Base-by-base conservation (phyloP, 2,329 filamentous ascomycete species). In the Phialemonium atrogriseum region DNA sequence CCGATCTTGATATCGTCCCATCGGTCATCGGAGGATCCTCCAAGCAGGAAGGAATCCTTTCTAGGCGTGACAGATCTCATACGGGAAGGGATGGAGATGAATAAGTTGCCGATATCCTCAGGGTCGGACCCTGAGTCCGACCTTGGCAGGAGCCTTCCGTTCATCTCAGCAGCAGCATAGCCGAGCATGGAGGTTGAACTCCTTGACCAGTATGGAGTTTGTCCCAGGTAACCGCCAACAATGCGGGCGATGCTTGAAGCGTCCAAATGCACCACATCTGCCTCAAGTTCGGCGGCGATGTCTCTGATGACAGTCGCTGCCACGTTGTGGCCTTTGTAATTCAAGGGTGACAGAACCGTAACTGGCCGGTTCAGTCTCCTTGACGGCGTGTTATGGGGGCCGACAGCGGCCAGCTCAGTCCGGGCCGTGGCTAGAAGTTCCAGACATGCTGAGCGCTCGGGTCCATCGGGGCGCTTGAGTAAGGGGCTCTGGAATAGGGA, bases 231-330 rank as follows among this genome's bases (percentile, higher is more conserved):
- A 25, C 74, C 67, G 3, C 79, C 80, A 1, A 80, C 67, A 16
- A 91, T 60, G 30, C 79, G 68, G 4, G 80, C 80, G 32, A 93
- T 58, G 46, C 82, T 79, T 39, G 78, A 71, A 1, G 84, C 75
- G 47, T 79, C 73, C 9, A 93, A 50, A 13, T 73, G 68, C 19
- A 91, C 58, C 4, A 89, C 48, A 42, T 89, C 77, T 4, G 83
- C 79, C 6, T 59, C 60, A 5, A 82, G 59, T 20, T 50, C 42
- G 6, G 38, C 40, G 4, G 52, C 56, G 13, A 54, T 40, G 11
- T 51, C 47, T 29, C 51, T 34, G 24, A 59, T 27, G 12, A 55
- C 27, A 7, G 42, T 30, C 21, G 36, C 36, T 9, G 52, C 46
- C 13, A 52, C 34, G 26, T 39, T 48, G 15, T 36, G 41, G 5